phyloP scores from a whole-genome alignment of 192 early-diverging fungal genomes.

The Coemansia sp. region DNA sequence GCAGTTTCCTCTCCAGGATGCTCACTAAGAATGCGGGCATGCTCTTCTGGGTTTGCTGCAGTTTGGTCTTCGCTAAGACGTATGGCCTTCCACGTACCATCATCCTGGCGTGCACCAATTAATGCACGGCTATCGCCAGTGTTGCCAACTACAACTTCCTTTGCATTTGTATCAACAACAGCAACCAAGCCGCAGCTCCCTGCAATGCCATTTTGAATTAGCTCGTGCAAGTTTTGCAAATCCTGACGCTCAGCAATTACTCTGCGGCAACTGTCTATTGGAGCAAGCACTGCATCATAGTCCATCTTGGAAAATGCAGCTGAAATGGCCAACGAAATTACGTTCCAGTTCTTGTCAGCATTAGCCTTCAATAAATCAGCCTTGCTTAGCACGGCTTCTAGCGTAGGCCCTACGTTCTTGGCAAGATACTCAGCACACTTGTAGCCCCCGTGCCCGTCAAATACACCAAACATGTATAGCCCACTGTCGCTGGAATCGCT shows the following conservation, averaged over 20 bases:
- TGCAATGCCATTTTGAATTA: conserved; percentile 5
- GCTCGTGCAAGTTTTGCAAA: neutral
- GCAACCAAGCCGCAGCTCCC: conserved; percentile 45
- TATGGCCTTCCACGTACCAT: conserved; percentile 53
- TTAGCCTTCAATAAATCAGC: no score
- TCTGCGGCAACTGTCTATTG: conserved; percentile 25
- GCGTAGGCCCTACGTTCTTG: no score
- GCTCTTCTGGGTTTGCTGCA: no score
- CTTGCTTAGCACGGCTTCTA: no score
- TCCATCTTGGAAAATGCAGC: conserved; percentile 35
- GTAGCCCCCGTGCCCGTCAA: conserved; percentile 39
- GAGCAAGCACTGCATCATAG: conserved; percentile 13
- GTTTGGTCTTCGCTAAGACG: conserved; percentile 66
- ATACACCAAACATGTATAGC: conserved; percentile 32
- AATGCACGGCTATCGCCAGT: conserved; percentile 45
- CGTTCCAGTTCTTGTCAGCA: no score
- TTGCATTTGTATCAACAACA: conserved; percentile 20
- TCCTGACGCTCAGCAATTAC: neutral
- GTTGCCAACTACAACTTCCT: conserved; percentile 40
- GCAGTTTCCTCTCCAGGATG: conserved; percentile 74
- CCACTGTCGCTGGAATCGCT: neutral
- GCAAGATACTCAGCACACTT: conserved; percentile 26
- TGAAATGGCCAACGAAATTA: conserved; percentile 24
- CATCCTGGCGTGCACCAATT: conserved; percentile 39
- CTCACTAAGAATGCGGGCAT: conserved; percentile 60